These are phyloP conservation scores for Beauveria caledonica DNA, from an alignment of 2,329 filamentous ascomycete genomes.

Conservation along the genomic window DNA sequence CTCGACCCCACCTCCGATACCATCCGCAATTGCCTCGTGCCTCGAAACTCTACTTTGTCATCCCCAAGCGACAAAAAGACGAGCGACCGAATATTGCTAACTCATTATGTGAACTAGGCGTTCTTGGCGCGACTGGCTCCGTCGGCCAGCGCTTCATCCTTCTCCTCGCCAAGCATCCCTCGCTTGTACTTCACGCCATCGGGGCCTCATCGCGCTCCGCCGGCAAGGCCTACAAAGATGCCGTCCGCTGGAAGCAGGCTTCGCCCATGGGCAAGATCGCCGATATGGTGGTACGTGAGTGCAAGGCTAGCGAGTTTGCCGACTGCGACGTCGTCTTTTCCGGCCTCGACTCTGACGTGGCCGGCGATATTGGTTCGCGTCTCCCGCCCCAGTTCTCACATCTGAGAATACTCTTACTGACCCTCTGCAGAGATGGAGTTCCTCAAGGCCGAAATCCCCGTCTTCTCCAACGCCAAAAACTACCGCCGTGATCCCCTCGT, in stretches of 20 bases:
- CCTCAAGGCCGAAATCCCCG: slow-evolving; percentile 74
- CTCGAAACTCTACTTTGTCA: not conserved
- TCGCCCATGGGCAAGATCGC: slow-evolving; percentile 72
- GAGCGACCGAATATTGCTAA: not conserved
- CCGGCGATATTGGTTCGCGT: slow-evolving; percentile 73
- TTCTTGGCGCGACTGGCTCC: slow-evolving; percentile 86
- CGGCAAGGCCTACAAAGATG: slow-evolving; percentile 91
- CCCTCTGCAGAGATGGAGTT: slow-evolving; percentile 72
- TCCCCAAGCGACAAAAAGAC: no score
- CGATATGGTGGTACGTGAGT: slow-evolving; percentile 78
- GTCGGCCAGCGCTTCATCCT: slow-evolving; percentile 95
- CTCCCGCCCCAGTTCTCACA: not conserved
- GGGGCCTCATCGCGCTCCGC: slow-evolving; percentile 84
- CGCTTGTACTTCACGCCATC: slow-evolving; percentile 78
- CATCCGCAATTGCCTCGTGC: slow-evolving; percentile 1
- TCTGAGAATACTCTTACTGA: not conserved
- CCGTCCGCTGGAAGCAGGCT: slow-evolving; percentile 90
- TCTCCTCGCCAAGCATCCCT: slow-evolving; percentile 78
- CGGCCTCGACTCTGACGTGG: slow-evolving; percentile 85
- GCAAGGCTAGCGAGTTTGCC: slow-evolving; percentile 69
- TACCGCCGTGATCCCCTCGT: slow-evolving; percentile 85
- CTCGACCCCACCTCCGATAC: slow-evolving; percentile 6
- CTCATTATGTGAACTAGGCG: slow-evolving; percentile 36
- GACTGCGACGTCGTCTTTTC: slow-evolving; percentile 94
- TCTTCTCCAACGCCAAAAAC: slow-evolving; percentile 98